phyloP scores from a whole-genome alignment of 225 moss, liverwort and hornwort species.

The Climacium dendroides region DNA sequence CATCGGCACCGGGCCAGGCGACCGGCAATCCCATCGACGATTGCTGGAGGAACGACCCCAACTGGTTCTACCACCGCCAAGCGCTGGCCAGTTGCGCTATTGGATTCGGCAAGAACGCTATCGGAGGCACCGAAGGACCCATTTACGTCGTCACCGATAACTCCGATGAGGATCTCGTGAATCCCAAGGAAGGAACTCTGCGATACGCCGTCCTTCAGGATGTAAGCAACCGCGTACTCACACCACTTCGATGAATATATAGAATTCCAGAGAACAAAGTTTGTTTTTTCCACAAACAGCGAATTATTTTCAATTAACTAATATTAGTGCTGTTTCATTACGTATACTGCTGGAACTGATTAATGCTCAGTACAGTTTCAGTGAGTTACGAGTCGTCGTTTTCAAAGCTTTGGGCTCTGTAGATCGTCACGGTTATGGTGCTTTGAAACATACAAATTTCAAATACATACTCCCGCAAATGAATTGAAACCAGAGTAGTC shows the following conservation, averaged over 20 bases:
- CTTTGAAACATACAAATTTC: not conserved
- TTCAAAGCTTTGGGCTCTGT: not conserved
- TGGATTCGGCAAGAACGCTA: constrained; percentile 17
- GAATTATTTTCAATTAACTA: not conserved
- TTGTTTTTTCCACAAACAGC: not conserved
- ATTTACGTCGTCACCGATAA: constrained; percentile 20
- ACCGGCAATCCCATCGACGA: constrained; percentile 19
- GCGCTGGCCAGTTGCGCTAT: constrained; percentile 14
- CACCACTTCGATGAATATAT: no score
- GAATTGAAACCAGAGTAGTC: not conserved
- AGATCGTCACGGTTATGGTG: not conserved
- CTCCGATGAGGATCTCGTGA: constrained; percentile 5
- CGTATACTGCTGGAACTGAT: not conserved
- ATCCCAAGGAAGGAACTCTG: constrained; percentile 21
- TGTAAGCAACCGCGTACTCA: not conserved
- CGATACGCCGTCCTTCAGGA: constrained; percentile 12
- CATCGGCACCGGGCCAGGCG: not conserved
- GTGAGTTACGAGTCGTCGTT: not conserved
- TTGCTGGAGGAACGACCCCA: constrained; percentile 14
- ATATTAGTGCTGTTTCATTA: not conserved
- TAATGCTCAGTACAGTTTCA: not conserved
- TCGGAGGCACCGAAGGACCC: constrained; percentile 17
- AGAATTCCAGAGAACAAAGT: not conserved
- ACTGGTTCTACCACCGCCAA: constrained; percentile 19
- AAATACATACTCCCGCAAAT: not conserved